These are phyloP conservation scores for Golubevia pallescens DNA, from an alignment of 1,284 basidiomycete species.

Conservation along the genomic window DNA sequence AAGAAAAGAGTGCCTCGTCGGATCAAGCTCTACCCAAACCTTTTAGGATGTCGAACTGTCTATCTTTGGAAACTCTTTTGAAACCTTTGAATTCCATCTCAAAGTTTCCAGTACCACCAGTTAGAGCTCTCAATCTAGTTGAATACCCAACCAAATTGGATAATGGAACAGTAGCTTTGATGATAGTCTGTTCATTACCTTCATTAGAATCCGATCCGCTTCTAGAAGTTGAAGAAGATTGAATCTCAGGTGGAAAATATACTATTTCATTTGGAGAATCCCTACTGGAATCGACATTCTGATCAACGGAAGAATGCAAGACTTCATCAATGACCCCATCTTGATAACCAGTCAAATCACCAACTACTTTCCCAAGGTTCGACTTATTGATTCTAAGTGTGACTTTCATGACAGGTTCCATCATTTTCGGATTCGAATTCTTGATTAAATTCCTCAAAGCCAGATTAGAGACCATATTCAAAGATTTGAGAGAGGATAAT, in stretches of 20 bases:
- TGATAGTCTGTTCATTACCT: slow-evolving; percentile 27
- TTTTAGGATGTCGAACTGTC: no score
- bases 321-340: slow-evolving; percentile 44
- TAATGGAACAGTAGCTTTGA: slow-evolving; percentile 73
- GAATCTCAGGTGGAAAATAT: background rate
- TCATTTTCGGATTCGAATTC: slow-evolving; percentile 27
- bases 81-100: slow-evolving; percentile 81
- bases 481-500: slow-evolving; percentile 28
- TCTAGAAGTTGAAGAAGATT: background rate
- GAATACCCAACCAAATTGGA: slow-evolving; percentile 81
- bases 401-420: slow-evolving; percentile 60
- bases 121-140: slow-evolving; percentile 76
- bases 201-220: background rate
- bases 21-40: no score
- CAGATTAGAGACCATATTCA: slow-evolving; percentile 30
- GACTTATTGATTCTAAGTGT: slow-evolving; percentile 28
- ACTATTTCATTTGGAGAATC: background rate
- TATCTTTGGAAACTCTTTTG: no score
- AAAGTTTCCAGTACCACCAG: slow-evolving; percentile 80
- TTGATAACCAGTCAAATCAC: slow-evolving; percentile 52
- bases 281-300: no score
- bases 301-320: slow-evolving; percentile 13
- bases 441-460: slow-evolving; percentile 31
- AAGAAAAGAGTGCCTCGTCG: no score
- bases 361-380: slow-evolving; percentile 47